Conservation (phyloP, 2,329 filamentous ascomycete genomes). For the Botrytis pseudocinerea region DNA sequence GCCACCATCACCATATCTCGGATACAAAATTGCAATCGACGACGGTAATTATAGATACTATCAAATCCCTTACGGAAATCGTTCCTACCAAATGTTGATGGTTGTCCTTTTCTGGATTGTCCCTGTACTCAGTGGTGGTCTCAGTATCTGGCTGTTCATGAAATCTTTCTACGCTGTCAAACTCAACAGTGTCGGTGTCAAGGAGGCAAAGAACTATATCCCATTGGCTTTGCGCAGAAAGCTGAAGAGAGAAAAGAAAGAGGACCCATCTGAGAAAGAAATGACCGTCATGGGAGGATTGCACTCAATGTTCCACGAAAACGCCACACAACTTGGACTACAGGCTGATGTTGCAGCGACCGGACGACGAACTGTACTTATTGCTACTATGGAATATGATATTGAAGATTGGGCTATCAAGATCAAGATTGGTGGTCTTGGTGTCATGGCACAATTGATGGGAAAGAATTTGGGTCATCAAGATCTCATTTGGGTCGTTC, state of each 20-base stretch:
- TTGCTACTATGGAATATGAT: conserved; percentile 72
- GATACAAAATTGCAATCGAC: conserved; percentile 56
- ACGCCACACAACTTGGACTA: conserved; percentile 20
- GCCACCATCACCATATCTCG: conserved; percentile 55
- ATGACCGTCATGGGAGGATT: conserved; percentile 25
- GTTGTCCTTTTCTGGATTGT: conserved; percentile 56
- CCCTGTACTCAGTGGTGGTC: conserved; percentile 51
- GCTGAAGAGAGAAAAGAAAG: conserved; percentile 38
- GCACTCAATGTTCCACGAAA: conserved; percentile 18
- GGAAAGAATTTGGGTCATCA: conserved; percentile 64
- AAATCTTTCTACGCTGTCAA: conserved; percentile 56
- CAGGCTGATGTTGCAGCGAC: conserved; percentile 9
- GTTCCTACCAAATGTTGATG: conserved; percentile 54
- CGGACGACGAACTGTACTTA: conserved; percentile 55
- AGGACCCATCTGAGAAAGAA: conserved; percentile 26
- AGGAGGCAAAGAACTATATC: conserved; percentile 48
- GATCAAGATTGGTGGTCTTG: conserved; percentile 70
- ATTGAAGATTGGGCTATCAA: conserved; percentile 70
- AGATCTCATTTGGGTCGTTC: conserved; percentile 65
- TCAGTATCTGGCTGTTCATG: conserved; percentile 58
- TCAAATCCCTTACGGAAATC: conserved; percentile 54
- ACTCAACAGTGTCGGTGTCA: conserved; percentile 59
- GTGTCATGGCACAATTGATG: conserved; percentile 67
- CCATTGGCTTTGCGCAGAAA: conserved; percentile 42
- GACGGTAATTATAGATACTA: conserved; percentile 55